Percentiles rank a stretch among this genome's conserved stretches.
Conservation (phyloP, 768 basidiomycete species). For the Suillus decipiens region DNA sequence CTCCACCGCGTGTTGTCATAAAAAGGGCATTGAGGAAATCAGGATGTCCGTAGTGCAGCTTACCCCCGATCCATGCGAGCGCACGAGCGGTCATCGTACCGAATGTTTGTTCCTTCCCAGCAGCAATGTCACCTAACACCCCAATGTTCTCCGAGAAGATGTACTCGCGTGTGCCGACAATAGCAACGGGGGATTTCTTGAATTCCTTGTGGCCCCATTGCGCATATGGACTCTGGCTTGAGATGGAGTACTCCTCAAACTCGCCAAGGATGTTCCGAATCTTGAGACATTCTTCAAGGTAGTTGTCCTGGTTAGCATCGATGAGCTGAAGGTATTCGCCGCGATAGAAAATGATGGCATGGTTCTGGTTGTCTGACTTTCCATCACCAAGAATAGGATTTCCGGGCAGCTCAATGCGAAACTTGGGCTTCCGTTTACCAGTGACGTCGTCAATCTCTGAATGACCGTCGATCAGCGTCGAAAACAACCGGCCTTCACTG, state of each 20-base stretch:
- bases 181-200: constrained; percentile 87
- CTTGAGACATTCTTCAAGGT: constrained; percentile 98
- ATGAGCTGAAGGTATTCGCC: constrained; percentile 99
- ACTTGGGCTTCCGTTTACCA: constrained; percentile 93
- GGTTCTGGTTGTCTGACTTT: constrained; percentile 99
- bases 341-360: constrained; percentile 98
- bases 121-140: constrained; percentile 97
- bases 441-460: constrained; percentile 90
- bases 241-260: constrained; percentile 92
- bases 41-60: constrained; percentile 98
- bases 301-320: constrained; percentile 99
- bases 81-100: constrained; percentile 97
- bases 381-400: constrained; percentile 99
- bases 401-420: constrained; percentile 95
- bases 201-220: constrained; percentile 97
- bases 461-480: constrained; percentile 94
- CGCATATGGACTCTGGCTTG: constrained; percentile 93
- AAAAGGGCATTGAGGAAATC: constrained; percentile 98
- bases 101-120: constrained; percentile 99
- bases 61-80: constrained; percentile 96
- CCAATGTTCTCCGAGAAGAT: constrained; percentile 99
- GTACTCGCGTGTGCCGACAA: constrained; percentile 98
- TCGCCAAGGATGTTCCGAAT: constrained; percentile 97
- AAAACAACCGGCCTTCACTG: constrained; percentile 87
- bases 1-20: constrained; percentile 98